A percentile compares a stretch with the other conserved stretches of the same genome.
Conservation (phyloP, 805 yeast genomes). For the Lipomyces anomalus region DNA sequence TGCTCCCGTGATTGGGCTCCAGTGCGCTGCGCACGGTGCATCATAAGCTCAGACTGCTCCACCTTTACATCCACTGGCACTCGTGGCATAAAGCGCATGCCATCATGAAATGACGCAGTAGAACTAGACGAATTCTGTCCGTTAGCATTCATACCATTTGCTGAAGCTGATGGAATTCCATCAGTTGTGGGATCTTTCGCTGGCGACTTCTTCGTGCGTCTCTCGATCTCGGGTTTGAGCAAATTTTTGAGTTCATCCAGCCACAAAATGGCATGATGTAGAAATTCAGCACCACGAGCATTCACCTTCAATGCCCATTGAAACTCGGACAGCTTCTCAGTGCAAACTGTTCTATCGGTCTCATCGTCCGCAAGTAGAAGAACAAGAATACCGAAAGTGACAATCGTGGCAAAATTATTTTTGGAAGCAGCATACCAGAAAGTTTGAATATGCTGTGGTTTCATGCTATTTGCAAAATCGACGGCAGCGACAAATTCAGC, state of each 20-base stretch:
- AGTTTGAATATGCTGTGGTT: slow-evolving; percentile 28
- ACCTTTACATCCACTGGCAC: neutral
- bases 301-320: slow-evolving; percentile 27
- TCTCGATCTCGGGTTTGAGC: slow-evolving; percentile 19
- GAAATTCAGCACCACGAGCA: slow-evolving; percentile 28
- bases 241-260: slow-evolving; percentile 26
- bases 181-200: neutral
- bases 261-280: slow-evolving; percentile 29
- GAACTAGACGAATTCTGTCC: too few species aligned
- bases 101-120: neutral
- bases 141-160: neutral
- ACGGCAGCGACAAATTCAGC: slow-evolving; percentile 28
- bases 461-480: slow-evolving; percentile 25
- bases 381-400: slow-evolving; percentile 27
- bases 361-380: slow-evolving; percentile 22
- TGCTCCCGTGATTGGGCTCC: too few species aligned
- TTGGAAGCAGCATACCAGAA: slow-evolving; percentile 30
- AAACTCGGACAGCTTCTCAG: slow-evolving; percentile 25
- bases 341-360: slow-evolving; percentile 18
- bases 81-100: too few species aligned
- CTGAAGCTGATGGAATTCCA: neutral
- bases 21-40: neutral
- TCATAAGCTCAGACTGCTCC: too few species aligned
- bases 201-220: neutral
- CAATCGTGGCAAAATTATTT: slow-evolving; percentile 25